Conservation (phyloP, 768 basidiomycete genomes). For the Serendipita sp. region DNA sequence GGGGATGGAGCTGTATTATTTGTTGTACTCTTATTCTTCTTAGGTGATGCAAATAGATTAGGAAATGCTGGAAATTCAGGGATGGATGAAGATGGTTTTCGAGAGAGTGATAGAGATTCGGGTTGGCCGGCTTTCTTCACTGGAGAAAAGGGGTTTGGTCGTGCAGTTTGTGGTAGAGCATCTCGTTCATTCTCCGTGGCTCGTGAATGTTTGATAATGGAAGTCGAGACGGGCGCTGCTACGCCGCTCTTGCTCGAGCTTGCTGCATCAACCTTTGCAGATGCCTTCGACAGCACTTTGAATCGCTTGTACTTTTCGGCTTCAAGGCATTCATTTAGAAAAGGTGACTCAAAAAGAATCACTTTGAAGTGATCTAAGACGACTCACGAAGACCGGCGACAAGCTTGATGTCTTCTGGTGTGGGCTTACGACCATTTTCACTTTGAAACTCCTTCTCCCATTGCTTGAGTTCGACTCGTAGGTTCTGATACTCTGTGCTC, state of each 20-base stretch:
- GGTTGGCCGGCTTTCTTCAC: neutral
- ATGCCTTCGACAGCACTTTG: slow-evolving; percentile 51
- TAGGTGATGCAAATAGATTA: slow-evolving; percentile 7
- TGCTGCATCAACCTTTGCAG: slow-evolving; percentile 11
- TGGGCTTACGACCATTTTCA: slow-evolving; percentile 39
- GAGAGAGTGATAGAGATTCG: neutral
- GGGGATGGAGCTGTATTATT: neutral
- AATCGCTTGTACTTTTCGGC: slow-evolving; percentile 71
- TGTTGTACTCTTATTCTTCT: neutral
- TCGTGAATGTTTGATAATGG: slow-evolving; percentile 1
- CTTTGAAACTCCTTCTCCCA: slow-evolving; percentile 62
- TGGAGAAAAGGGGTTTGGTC: slow-evolving; percentile 2
- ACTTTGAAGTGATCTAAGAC: slow-evolving; percentile 9
- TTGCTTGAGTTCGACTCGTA: slow-evolving; percentile 56
- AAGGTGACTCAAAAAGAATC: slow-evolving; percentile 11
- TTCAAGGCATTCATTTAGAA: slow-evolving; percentile 18
- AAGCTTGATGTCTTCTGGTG: slow-evolving; percentile 54
- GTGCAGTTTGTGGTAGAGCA: neutral
- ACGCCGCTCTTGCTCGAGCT: slow-evolving; percentile 17
- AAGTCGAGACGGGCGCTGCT: slow-evolving; percentile 19
- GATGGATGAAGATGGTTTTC: too few species aligned
- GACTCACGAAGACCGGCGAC: slow-evolving; percentile 46
- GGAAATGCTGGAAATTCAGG: neutral
- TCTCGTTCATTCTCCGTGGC: neutral
- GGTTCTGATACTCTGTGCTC: slow-evolving; percentile 17